These are phyloP conservation scores for Trifolium repens DNA, from an alignment of 306 rosid genomes.

Conservation along the genomic window DNA sequence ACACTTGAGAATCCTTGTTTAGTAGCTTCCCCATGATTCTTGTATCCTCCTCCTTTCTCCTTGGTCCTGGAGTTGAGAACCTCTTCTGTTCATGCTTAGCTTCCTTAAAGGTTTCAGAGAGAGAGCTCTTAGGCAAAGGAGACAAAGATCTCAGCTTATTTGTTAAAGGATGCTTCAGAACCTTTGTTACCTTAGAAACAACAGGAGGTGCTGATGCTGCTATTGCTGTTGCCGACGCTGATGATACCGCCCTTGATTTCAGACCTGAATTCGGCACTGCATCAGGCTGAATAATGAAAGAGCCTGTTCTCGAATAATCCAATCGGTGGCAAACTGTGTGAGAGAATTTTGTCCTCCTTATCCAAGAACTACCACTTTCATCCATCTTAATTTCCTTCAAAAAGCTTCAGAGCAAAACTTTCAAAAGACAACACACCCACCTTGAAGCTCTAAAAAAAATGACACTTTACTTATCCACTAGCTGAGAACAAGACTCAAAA, in stretches of 20 bases:
- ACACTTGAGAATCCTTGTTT: slow-evolving; percentile 52
- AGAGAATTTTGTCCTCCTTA: slow-evolving; percentile 83
- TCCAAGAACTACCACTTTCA: slow-evolving; percentile 72
- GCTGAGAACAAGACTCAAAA: slow-evolving; percentile 46
- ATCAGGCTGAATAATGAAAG: slow-evolving; percentile 42
- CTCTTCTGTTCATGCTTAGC: slow-evolving; percentile 68
- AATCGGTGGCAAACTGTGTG: slow-evolving; percentile 84
- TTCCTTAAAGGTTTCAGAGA: slow-evolving; percentile 71
- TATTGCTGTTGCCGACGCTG: background rate
- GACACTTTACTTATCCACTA: slow-evolving; percentile 22
- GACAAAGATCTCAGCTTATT: slow-evolving; percentile 85
- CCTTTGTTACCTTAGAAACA: slow-evolving; percentile 37
- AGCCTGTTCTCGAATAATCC: slow-evolving; percentile 61
- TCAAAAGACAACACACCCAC: background rate
- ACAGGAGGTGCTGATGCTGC: background rate
- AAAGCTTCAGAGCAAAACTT: slow-evolving; percentile 10
- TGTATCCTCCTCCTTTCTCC: slow-evolving; percentile 56
- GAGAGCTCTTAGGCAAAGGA: slow-evolving; percentile 56
- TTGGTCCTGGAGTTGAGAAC: slow-evolving; percentile 73
- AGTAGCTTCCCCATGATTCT: slow-evolving; percentile 57
- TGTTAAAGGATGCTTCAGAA: slow-evolving; percentile 37
- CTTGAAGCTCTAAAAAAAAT: slow-evolving; percentile 37
- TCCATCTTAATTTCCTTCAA: slow-evolving; percentile 55
- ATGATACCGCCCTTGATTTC: slow-evolving; percentile 56
- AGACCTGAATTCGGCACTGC: slow-evolving; percentile 41